Percentiles rank a stretch among this genome's conserved stretches.
Evolutionary conservation across 495 filamentous ascomycete species (phyloP).

Genomic region (Tuber brumale): DNA sequence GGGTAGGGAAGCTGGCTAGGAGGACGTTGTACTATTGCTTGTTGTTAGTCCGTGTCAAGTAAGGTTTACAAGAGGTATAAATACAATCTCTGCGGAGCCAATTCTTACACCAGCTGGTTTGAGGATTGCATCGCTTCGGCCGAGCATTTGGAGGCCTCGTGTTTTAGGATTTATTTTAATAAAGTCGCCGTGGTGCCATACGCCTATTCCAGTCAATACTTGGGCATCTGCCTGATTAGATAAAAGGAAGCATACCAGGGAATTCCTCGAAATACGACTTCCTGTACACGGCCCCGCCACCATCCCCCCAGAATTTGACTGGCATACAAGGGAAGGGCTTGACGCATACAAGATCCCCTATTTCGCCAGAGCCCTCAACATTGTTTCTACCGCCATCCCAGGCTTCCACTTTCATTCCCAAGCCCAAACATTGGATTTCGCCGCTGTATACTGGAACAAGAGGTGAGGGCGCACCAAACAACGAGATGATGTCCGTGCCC

Average conservation of each 20-base stretch:
- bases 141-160: constrained; percentile 75
- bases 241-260: constrained; percentile 36
- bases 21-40: constrained; percentile 66
- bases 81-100: constrained; percentile 67
- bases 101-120: constrained; percentile 75
- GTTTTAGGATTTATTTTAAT: constrained; percentile 67
- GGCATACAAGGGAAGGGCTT: constrained; percentile 87
- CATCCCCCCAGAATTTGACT: constrained; percentile 72
- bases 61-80: background rate
- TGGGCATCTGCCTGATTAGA: constrained; percentile 9
- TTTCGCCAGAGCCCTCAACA: constrained; percentile 54
- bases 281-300: constrained; percentile 66
- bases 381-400: constrained; percentile 58
- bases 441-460: constrained; percentile 79
- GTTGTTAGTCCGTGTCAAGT: background rate
- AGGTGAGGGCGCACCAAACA: constrained; percentile 81
- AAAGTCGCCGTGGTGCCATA: constrained; percentile 97
- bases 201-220: constrained; percentile 17
- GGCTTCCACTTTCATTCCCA: constrained; percentile 82
- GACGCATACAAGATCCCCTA: constrained; percentile 86
- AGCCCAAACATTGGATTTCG: constrained; percentile 81
- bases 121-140: constrained; percentile 68
- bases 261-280: constrained; percentile 85
- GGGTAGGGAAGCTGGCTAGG: constrained; percentile 65
- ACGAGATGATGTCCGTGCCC: constrained; percentile 84